Evolutionary conservation across 2,329 filamentous ascomycete genomes (phyloP), one percentile per base, ranked within the genome.

Genomic region (Epichloe sylvatica): DNA sequence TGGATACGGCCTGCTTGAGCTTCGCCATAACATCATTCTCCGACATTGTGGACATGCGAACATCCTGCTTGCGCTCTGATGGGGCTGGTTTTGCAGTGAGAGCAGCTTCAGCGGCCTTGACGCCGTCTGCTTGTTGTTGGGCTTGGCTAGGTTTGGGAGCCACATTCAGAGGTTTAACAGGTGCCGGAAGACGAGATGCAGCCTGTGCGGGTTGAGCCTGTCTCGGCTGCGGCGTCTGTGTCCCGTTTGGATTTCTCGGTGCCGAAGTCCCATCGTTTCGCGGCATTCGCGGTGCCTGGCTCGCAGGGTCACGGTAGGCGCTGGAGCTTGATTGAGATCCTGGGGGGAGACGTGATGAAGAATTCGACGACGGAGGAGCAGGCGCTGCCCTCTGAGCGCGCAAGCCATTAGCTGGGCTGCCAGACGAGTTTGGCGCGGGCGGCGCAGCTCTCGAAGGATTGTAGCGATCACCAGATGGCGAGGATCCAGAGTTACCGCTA

Each of bases 1-100:
- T 94, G 54, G 90, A 96, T 1, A 98, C 92, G 7, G 92, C 91
- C 56, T 94, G 87, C 63, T 90, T 86, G 49, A 98, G 76, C 64
- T 89, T 92, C 56, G 87, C 84, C 92, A 98, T 98, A 51, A 98
- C 92, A 66, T 98, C 91, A 55, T 78, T 84, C 69, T 98, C 92
- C 9, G 87, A 86, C 92, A 98, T 97, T 59, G 86, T 94, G 37
- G 91, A 97, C 89, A 98, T 96, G 62, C 92, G 88, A 45, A 92
- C 88, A 68, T 96, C 92, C 69, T 95, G 90, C 67, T 86, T 82
- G 53, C 86, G 82, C 59, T 89, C 81, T 33, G 81, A 67, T 3
- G 82, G 67, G 25, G 80, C 64, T 42, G 86, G 84, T 69, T 94
- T 92, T 60, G 91, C 83, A 15, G 86, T 91, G 50, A 97, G 76